phyloP scores from a whole-genome alignment of 345 rosid species.

The Euphorbia lathyris region DNA sequence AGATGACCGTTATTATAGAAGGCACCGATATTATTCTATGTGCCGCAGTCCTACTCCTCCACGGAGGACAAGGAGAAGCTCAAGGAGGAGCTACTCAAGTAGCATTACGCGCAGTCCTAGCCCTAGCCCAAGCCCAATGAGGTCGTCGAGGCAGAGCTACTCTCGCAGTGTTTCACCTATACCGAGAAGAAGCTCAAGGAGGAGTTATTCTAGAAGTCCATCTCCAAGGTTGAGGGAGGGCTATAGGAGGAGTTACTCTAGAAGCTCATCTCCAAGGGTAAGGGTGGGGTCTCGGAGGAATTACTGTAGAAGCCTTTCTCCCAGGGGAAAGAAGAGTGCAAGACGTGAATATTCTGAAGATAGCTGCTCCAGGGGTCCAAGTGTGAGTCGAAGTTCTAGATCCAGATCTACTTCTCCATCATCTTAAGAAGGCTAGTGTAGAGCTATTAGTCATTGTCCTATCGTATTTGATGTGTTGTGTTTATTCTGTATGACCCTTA shows the following conservation, averaged over 20 bases:
- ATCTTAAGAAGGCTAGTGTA: slow-evolving; percentile 4
- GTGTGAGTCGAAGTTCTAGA: slow-evolving; percentile 45
- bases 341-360: slow-evolving; percentile 13
- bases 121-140: slow-evolving; percentile 14
- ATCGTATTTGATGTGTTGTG: background rate
- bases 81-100: slow-evolving; percentile 18
- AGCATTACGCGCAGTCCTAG: slow-evolving; percentile 10
- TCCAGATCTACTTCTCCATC: slow-evolving; percentile 51
- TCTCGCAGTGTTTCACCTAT: slow-evolving; percentile 41
- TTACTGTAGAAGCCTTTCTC: slow-evolving; percentile 36
- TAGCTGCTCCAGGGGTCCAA: slow-evolving; percentile 34
- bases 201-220: slow-evolving; percentile 7
- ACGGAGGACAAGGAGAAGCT: slow-evolving; percentile 24
- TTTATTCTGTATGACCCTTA: background rate
- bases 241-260: slow-evolving; percentile 14
- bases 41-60: slow-evolving; percentile 33
- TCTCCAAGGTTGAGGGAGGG: slow-evolving; percentile 1
- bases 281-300: slow-evolving; percentile 31
- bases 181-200: slow-evolving; percentile 21
- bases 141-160: slow-evolving; percentile 45
- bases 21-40: slow-evolving; percentile 9
- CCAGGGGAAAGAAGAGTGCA: slow-evolving; percentile 21
- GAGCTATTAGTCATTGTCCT: background rate
- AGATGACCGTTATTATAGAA: slow-evolving; percentile 22
- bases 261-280: slow-evolving; percentile 5